Base-by-base conservation (phyloP, 768 basidiomycete genomes). In the Holtermannia corniformis region DNA sequence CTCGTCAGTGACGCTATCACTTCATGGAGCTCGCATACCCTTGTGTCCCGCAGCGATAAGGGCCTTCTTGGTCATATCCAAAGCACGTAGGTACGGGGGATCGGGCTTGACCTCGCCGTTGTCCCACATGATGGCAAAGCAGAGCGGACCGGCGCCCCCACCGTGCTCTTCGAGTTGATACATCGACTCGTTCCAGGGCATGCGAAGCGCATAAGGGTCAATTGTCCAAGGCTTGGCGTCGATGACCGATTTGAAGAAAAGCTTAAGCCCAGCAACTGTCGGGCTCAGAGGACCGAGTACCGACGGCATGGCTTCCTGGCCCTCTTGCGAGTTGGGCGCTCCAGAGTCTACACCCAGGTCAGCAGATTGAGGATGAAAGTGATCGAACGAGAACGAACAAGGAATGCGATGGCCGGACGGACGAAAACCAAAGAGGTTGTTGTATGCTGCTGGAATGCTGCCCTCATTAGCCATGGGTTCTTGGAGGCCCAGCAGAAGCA, bases 251-350 rank as follows among this genome's bases (percentile, higher is more conserved):
- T 83, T 77, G 68, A 80, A 79, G 71, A 90, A 88, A 0, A 70
- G 58, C 63, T 80, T 82, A 51, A 90, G 68, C n/a, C 79, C 84
- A 10, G 67, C 73, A 44, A 87, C 57, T 27, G 79, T 79, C 41
- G 72, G 75, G 1, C 80, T 74, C 47, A 88, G 74, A 4, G 88
- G 88, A 0, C 88, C 88, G 11, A 88, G 75, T 24, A 87, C 84
- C 2, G 85, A 85, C 3, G 74, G 74, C 23, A 86, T 62, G 14
- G 82, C 80, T 55, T 87, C 85, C 64, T 84, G 81, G 20, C 87
- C 87, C 66, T 82, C 78, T 23, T 81, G 62, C 1, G 81, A 78
- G 68, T 84, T 86, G 2, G 77, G 73, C 4, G 80, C 79, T 20
- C 82, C 81, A n/a, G 41, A 51, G 27, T 59, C 22, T 5, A 32